These are phyloP conservation scores for Dendrocalamus latiflorus DNA, from an alignment of 202 grass and related monocot genomes.

Conservation along the genomic window DNA sequence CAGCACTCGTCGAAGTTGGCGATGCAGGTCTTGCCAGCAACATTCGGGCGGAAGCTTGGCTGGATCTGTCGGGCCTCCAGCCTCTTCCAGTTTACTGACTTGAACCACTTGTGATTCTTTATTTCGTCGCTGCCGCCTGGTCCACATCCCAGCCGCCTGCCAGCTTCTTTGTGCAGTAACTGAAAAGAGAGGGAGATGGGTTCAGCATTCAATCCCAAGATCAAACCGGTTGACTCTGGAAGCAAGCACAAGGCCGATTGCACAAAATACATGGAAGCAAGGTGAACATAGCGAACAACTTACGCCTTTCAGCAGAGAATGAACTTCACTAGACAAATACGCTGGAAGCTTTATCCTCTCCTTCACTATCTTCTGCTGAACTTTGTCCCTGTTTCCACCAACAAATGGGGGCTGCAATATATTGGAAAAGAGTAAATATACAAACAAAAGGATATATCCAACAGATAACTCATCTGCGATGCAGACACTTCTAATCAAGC, in stretches of 20 bases:
- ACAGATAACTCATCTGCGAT: not conserved
- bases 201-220: not conserved
- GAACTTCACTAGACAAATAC: slow-evolving; percentile 81
- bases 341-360: slow-evolving; percentile 83
- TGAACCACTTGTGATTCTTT: slow-evolving; percentile 97
- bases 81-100: slow-evolving; percentile 84
- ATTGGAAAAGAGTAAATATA: slow-evolving; percentile 1
- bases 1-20: slow-evolving; percentile 85
- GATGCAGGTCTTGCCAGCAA: slow-evolving; percentile 72
- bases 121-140: slow-evolving; percentile 62
- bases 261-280: not conserved
- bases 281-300: slow-evolving; percentile 29
- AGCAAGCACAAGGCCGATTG: not conserved
- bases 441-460: not conserved
- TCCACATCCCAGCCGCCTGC: slow-evolving; percentile 67
- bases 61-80: slow-evolving; percentile 71
- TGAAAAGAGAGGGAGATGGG: slow-evolving; percentile 18
- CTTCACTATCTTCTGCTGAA: slow-evolving; percentile 94
- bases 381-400: slow-evolving; percentile 72
- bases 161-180: slow-evolving; percentile 89
- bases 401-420: slow-evolving; percentile 76
- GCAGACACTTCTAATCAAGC: not conserved
- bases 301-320: slow-evolving; percentile 93
- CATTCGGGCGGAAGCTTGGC: slow-evolving; percentile 84
- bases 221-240: not conserved